Conservation (phyloP, 2,329 filamentous ascomycete species). For the Phaeosphaeria sp. region DNA sequence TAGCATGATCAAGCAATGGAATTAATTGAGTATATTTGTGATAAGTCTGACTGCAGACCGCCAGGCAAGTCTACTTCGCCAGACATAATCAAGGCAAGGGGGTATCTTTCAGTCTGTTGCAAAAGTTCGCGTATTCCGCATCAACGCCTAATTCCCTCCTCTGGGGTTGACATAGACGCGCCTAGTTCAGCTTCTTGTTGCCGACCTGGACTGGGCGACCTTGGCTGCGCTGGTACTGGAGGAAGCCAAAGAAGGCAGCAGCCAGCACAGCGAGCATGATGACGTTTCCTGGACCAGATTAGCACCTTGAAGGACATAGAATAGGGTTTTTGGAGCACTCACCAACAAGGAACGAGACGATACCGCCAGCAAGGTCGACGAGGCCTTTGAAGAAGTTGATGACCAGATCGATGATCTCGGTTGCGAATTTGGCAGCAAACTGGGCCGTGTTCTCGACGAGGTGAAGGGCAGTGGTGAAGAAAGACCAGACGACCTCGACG, state of each 20-base stretch:
- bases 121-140: neutral
- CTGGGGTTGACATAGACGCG: neutral
- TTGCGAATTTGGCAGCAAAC: conserved; percentile 36
- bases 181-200: conserved; percentile 47
- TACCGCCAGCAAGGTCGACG: conserved; percentile 41
- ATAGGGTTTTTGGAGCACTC: conserved; percentile 1
- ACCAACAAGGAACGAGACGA: conserved; percentile 44
- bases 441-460: conserved; percentile 38
- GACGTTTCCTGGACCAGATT: conserved; percentile 36
- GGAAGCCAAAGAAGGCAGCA: conserved; percentile 40
- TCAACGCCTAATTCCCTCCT: neutral
- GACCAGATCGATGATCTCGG: conserved; percentile 34
- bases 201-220: conserved; percentile 43
- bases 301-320: conserved; percentile 4
- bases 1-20: neutral
- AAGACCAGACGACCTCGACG: conserved; percentile 42
- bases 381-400: conserved; percentile 43
- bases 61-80: neutral
- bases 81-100: neutral
- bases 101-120: conserved; percentile 7
- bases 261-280: conserved; percentile 43
- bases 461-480: conserved; percentile 43
- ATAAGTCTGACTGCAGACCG: neutral
- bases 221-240: conserved; percentile 46
- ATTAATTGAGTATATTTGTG: neutral